phyloP scores from a whole-genome alignment of 1,139 yeast species.

The Diutina siamensis region DNA sequence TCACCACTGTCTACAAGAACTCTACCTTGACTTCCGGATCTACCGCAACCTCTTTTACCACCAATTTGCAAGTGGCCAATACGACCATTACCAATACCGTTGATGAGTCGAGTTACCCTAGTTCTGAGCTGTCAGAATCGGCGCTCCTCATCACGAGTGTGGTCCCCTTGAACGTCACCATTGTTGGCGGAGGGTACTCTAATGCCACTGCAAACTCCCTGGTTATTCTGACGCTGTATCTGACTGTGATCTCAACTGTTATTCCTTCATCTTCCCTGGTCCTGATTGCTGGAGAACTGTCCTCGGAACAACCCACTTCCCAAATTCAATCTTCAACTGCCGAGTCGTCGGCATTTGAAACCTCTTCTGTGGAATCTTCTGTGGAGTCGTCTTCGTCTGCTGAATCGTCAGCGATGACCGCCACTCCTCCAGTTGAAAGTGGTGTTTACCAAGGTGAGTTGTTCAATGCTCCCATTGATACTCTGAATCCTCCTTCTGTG shows the following conservation, averaged over 20 bases:
- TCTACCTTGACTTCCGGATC: slow-evolving; percentile 11
- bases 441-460: not conserved
- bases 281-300: slow-evolving; percentile 4
- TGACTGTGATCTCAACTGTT: not conserved
- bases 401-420: not conserved
- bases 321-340: not conserved
- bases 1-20: slow-evolving; percentile 13
- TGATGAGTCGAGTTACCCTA: not conserved
- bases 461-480: not conserved
- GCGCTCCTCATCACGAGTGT: not conserved
- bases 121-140: slow-evolving; percentile 4
- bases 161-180: not conserved
- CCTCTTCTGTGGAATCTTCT: not conserved
- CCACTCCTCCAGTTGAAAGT: not conserved
- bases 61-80: not conserved
- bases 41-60: slow-evolving; percentile 7
- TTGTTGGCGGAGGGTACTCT: not conserved
- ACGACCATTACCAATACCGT: not conserved
- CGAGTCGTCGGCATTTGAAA: not conserved
- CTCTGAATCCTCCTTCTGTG: not conserved
- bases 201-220: not conserved
- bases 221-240: not conserved
- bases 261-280: not conserved
- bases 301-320: not conserved
- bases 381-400: not conserved